Conservation (phyloP, 2,329 filamentous ascomycete species). For the Huntiella omanensis region DNA sequence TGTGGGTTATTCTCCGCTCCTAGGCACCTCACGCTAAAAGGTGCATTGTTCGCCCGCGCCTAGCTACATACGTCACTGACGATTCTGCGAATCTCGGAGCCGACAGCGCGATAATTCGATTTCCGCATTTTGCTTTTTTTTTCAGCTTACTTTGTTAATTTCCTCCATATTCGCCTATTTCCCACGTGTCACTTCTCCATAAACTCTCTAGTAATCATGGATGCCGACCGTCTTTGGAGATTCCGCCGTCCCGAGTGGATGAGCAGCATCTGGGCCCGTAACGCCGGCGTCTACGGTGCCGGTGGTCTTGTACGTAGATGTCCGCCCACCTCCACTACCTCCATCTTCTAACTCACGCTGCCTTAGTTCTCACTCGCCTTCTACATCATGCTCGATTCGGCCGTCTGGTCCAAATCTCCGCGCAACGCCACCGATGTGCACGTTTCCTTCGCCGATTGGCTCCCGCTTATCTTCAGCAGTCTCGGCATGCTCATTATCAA, state of each 20-base stretch:
- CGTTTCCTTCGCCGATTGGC: conserved; percentile 51
- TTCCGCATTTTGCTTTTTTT: background rate
- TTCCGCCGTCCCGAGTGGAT: conserved; percentile 48
- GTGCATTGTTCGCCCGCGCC: conserved; percentile 1
- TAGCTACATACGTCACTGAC: conserved; percentile 9
- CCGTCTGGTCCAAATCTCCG: conserved; percentile 44
- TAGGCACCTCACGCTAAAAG: background rate
- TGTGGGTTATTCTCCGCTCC: background rate
- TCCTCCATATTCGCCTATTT: background rate
- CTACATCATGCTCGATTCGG: conserved; percentile 48
- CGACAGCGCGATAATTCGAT: background rate
- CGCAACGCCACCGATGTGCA: conserved; percentile 41
- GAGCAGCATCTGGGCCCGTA: conserved; percentile 44
- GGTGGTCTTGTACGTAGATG: conserved; percentile 38
- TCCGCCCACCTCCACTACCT: background rate
- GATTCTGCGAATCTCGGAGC: background rate
- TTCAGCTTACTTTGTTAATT: background rate
- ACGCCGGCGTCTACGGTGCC: conserved; percentile 42
- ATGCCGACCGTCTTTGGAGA: conserved; percentile 49
- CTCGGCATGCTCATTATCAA: conserved; percentile 56
- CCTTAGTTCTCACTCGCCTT: conserved; percentile 46
- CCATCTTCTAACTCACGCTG: background rate
- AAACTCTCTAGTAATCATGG: conserved; percentile 23
- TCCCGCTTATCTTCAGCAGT: conserved; percentile 46
- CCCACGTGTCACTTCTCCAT: background rate